Percentiles rank a stretch among this genome's conserved stretches.
Conservation (phyloP, 2,329 filamentous ascomycete species). For the Diaporthe sp. region DNA sequence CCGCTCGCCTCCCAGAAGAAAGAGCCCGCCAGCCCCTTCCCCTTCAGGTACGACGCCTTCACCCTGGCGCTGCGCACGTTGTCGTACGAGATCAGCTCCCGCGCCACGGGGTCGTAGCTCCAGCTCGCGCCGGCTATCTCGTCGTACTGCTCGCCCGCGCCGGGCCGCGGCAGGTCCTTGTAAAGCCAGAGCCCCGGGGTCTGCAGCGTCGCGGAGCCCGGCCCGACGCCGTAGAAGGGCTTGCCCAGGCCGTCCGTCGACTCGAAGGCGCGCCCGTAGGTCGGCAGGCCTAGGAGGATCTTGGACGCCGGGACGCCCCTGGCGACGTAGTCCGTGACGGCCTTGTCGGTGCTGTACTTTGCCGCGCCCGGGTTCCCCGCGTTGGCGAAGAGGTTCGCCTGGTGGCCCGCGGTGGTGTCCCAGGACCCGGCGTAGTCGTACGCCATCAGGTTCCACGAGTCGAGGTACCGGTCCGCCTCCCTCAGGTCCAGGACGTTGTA, state of each 20-base stretch:
- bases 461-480: conserved; percentile 62
- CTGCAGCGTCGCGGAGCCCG: conserved; percentile 65
- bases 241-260: conserved; percentile 77
- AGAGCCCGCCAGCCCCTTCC: conserved; percentile 76
- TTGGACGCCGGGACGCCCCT: conserved; percentile 73
- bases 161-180: conserved; percentile 75
- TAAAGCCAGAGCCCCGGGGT: conserved; percentile 76
- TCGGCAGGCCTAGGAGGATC: conserved; percentile 81
- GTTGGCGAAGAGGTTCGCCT: conserved; percentile 76
- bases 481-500: conserved; percentile 60
- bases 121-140: conserved; percentile 74
- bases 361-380: conserved; percentile 67
- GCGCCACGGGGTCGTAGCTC: conserved; percentile 72
- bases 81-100: conserved; percentile 80
- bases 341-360: conserved; percentile 77
- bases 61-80: conserved; percentile 68
- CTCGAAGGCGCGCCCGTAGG: conserved; percentile 84
- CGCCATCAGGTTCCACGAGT: conserved; percentile 74
- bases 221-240: conserved; percentile 73
- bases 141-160: conserved; percentile 71
- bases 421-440: conserved; percentile 80
- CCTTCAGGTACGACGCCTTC: conserved; percentile 76
- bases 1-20: conserved; percentile 90
- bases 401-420: conserved; percentile 72
- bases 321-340: conserved; percentile 73